Conservation (phyloP, 805 yeast genomes). For the Candida sithepensis region DNA sequence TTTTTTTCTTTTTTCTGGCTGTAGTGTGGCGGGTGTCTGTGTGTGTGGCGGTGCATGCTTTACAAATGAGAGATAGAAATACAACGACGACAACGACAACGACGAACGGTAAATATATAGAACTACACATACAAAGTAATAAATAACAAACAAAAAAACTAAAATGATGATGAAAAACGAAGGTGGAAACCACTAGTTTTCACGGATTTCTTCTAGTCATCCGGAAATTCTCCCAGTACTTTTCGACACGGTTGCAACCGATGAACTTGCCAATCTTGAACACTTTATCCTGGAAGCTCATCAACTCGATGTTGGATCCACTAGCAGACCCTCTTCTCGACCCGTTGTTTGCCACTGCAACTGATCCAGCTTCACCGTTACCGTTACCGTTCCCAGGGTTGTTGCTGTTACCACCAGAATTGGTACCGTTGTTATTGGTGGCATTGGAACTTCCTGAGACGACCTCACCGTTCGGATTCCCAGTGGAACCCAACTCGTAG, state of each 20-base stretch:
- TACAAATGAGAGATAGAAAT: background rate
- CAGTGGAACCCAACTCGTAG: conserved; percentile 14
- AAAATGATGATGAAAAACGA: background rate
- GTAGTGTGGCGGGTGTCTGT: background rate
- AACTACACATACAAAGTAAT: background rate
- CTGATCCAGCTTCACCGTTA: conserved; percentile 1
- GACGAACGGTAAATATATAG: background rate
- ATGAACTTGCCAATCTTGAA: conserved; percentile 26
- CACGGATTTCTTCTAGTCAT: conserved; percentile 4
- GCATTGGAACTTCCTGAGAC: background rate
- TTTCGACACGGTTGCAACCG: conserved; percentile 30
- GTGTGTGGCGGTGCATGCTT: background rate
- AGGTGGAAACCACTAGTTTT: no score
- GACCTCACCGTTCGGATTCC: background rate
- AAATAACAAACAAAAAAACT: background rate
- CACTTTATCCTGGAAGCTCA: conserved; percentile 21
- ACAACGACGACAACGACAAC: no score
- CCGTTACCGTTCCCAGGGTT: no score
- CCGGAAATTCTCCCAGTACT: conserved; percentile 26
- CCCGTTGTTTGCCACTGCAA: background rate
- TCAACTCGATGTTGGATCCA: background rate
- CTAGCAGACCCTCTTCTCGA: conserved; percentile 1
- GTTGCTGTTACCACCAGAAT: no score
- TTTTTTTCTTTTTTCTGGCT: background rate
- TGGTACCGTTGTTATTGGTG: background rate